Evolutionary conservation across 192 early-diverging fungal genomes (phyloP), one percentile per base, ranked within the genome.

Genomic region (Podila verticillata): DNA sequence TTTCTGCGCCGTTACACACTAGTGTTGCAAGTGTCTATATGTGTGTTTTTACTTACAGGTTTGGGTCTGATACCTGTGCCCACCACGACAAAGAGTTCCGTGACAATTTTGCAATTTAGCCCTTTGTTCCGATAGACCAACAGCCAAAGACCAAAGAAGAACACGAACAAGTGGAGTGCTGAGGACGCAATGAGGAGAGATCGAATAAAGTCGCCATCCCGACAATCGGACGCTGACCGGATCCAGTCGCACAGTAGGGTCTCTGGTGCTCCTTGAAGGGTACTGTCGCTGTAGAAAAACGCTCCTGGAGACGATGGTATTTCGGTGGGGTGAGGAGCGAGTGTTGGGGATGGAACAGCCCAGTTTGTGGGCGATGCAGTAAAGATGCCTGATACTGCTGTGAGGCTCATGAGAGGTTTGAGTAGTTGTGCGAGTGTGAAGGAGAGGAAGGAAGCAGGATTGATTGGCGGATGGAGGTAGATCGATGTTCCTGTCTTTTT

Each of bases 201-300:
- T 2, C 70, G 60, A 24, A 72, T 80, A 62, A 80, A 80, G 28
- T 65, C 69, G 15, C 32, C 77, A 72, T 80, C 77, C 0, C 77
- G 69, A 64, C 77, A 80, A 56, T 68, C 51, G 3, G 77, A 24
- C 22, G 77, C 70, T 31, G 77, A 67, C 34, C 77, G 70, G 22
- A 80, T 66, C 77, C 77, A 80, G 48, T 80, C 77, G 61, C 77
- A 80, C 22, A 80, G 29, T 10, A 63, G 22, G 5, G 59, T 24
- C 29, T 61, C 39, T 2, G 6, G 61, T 29, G 62, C 22, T 5
- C 30, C 48, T 0, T 35, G 32, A 12, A 12, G 34, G 28, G 35
- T 39, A 15, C 28, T 6, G n/a, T 49, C 48, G 5, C 51, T 32
- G 34, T 20, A 20, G 35, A 15, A 24, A 24, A 30, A 32, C 22